Percentiles rank a stretch among this genome's conserved stretches.
phyloP scores from a whole-genome alignment of 208 protist genomes.

The Trypanosomatidae sp. region DNA sequence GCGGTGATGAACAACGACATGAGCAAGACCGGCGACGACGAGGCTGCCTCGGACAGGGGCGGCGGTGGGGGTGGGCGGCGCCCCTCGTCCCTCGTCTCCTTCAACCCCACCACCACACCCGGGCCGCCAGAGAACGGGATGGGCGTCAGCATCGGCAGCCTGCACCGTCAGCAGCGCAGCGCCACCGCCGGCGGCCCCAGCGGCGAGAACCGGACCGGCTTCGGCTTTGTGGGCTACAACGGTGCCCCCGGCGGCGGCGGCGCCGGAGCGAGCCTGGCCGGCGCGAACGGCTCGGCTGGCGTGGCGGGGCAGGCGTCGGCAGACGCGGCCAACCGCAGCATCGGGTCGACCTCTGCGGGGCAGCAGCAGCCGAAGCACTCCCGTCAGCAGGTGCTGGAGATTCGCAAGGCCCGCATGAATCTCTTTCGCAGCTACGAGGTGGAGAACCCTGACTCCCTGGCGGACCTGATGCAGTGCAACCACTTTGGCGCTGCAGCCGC shows the following conservation, averaged over 20 bases:
- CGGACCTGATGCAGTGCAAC: conserved; percentile 56
- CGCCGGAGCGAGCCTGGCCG: too few species aligned
- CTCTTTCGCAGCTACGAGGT: conserved; percentile 81
- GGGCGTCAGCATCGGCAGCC: conserved; percentile 22
- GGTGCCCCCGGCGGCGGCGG: not conserved
- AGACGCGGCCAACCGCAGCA: conserved; percentile 24
- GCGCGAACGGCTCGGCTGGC: too few species aligned
- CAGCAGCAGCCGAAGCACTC: conserved; percentile 48
- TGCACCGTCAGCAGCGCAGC: conserved; percentile 23
- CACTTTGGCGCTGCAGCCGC: conserved; percentile 78
- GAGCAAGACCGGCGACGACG: conserved; percentile 15
- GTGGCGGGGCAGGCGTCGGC: too few species aligned
- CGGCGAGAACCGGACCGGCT: conserved; percentile 24
- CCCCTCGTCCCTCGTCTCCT: conserved; percentile 74
- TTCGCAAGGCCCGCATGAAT: conserved; percentile 55
- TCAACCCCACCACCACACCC: conserved; percentile 32
- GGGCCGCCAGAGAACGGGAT: conserved; percentile 17
- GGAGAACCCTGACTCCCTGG: conserved; percentile 35
- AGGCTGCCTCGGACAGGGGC: conserved; percentile 30
- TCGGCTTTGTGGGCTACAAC: conserved; percentile 27
- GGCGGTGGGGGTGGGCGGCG: conserved; percentile 30
- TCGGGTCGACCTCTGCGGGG: conserved; percentile 27
- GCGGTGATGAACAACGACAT: conserved; percentile 13
- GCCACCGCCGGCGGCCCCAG: not conserved
- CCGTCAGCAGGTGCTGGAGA: conserved; percentile 77